phyloP scores from a whole-genome alignment of 495 filamentous ascomycete species.

The Stereocaulon alpinum region DNA sequence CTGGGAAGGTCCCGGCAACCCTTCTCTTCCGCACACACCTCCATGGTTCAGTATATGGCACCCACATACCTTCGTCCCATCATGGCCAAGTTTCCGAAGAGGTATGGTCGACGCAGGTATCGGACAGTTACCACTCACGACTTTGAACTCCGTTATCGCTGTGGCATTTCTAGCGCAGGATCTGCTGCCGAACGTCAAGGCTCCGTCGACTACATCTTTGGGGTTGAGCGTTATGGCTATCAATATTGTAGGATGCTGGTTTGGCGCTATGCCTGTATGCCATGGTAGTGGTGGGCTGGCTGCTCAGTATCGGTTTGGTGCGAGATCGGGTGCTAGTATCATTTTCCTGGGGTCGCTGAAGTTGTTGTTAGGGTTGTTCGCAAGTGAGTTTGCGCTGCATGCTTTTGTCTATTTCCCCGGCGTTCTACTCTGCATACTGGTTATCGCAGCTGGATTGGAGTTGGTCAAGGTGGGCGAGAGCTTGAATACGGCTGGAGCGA shows the following conservation, averaged over 20 bases:
- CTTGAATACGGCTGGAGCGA: slow-evolving; percentile 57
- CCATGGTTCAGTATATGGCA: slow-evolving; percentile 39
- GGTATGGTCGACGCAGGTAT: slow-evolving; percentile 53
- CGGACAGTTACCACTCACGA: slow-evolving; percentile 81
- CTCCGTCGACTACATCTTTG: slow-evolving; percentile 59
- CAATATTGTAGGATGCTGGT: slow-evolving; percentile 80
- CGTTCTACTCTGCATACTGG: slow-evolving; percentile 71
- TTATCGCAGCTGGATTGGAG: slow-evolving; percentile 79
- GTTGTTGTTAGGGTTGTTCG: slow-evolving; percentile 60
- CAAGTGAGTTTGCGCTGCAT: slow-evolving; percentile 56
- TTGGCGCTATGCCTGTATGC: slow-evolving; percentile 91
- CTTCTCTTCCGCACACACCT: slow-evolving; percentile 28
- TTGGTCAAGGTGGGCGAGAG: slow-evolving; percentile 73
- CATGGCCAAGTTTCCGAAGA: slow-evolving; percentile 33
- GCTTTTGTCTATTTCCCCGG: slow-evolving; percentile 61
- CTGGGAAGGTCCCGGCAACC: slow-evolving; percentile 9
- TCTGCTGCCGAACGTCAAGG: slow-evolving; percentile 55
- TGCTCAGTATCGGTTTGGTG: slow-evolving; percentile 82
- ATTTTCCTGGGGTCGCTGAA: slow-evolving; percentile 72
- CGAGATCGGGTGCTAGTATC: slow-evolving; percentile 73
- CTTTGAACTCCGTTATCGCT: slow-evolving; percentile 83
- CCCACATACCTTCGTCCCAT: slow-evolving; percentile 36
- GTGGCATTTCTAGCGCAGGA: slow-evolving; percentile 64
- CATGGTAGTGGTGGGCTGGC: slow-evolving; percentile 88
- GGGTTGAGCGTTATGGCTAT: slow-evolving; percentile 71